Percentiles rank a stretch among this genome's conserved stretches.
Evolutionary conservation across 1,284 basidiomycete genomes (phyloP).

Genomic region (Tilletiaria anomala): DNA sequence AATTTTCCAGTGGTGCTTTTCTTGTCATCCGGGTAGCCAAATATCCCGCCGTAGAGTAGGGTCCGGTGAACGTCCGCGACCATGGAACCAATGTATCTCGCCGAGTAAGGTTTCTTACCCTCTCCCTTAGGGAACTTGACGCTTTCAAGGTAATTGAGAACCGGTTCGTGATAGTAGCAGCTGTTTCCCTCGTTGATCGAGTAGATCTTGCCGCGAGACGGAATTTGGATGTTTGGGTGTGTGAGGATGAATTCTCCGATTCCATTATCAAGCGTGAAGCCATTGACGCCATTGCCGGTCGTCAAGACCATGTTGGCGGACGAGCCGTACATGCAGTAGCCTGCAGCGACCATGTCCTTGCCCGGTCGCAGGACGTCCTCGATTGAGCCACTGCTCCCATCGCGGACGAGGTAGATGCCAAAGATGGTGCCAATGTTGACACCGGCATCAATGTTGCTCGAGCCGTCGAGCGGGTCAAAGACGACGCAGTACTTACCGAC

Average conservation of each 20-base stretch:
- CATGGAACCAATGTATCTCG: conserved; percentile 96
- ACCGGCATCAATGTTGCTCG: conserved; percentile 98
- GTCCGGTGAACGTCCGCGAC: conserved; percentile 95
- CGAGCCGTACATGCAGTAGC: conserved; percentile 72
- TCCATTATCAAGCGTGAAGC: conserved; percentile 83
- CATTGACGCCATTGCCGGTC: conserved; percentile 90
- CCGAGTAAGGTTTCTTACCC: conserved; percentile 41
- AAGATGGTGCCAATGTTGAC: conserved; percentile 99
- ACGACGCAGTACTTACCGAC: conserved; percentile 64
- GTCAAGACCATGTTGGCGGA: conserved; percentile 93
- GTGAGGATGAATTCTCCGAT: conserved; percentile 94
- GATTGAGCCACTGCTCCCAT: conserved; percentile 63
- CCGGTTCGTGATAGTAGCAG: conserved; percentile 66
- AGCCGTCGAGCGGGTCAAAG: conserved; percentile 95
- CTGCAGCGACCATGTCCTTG: conserved; percentile 92
- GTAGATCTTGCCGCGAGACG: conserved; percentile 91
- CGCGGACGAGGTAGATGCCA: conserved; percentile 70
- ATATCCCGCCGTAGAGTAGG: conserved; percentile 92
- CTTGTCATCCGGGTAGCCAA: conserved; percentile 95
- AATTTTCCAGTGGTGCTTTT: conserved; percentile 94
- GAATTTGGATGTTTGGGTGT: conserved; percentile 90
- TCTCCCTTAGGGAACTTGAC: conserved; percentile 57
- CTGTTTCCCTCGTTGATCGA: conserved; percentile 99
- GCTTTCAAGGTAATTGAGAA: conserved; percentile 66
- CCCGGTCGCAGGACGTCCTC: conserved; percentile 85